Percentiles rank a stretch among this genome's conserved stretches.
Conservation (phyloP, 176 grass and related monocot genomes). For the Hsuehochloa calcarea region DNA sequence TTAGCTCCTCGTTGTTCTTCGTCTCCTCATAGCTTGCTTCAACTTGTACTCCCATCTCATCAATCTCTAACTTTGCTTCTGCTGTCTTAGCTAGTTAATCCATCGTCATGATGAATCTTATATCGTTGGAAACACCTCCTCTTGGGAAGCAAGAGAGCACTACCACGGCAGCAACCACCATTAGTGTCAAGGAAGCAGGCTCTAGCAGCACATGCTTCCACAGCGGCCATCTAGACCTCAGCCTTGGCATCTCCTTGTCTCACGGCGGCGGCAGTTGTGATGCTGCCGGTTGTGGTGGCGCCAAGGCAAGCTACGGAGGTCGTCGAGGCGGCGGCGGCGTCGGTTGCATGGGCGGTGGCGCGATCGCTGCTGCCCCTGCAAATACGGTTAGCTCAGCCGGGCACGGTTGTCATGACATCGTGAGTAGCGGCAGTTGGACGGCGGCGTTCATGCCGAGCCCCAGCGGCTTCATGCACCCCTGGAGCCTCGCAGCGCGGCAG, state of each 20-base stretch:
- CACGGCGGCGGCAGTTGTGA: neutral
- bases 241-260: slow-evolving; percentile 69
- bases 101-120: slow-evolving; percentile 50
- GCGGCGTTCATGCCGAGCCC: slow-evolving; percentile 49
- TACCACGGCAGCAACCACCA: neutral
- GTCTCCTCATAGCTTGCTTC: neutral
- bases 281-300: neutral
- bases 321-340: neutral
- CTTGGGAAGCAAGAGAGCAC: slow-evolving; percentile 30
- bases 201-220: slow-evolving; percentile 19
- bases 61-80: neutral
- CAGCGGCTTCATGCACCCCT: slow-evolving; percentile 67
- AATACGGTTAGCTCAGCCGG: neutral
- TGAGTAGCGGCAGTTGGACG: neutral
- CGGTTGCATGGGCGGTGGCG: neutral
- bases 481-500: slow-evolving; percentile 91
- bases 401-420: neutral
- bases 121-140: slow-evolving; percentile 49
- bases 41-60: neutral
- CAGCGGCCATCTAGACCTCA: slow-evolving; percentile 62
- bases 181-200: slow-evolving; percentile 24
- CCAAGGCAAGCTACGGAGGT: slow-evolving; percentile 1
- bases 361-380: neutral
- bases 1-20: neutral
- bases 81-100: neutral